A percentile compares a stretch with the other conserved stretches of the same genome.
Evolutionary conservation across 2,329 filamentous ascomycete species (phyloP).

Genomic region (Fusarium globosum): DNA sequence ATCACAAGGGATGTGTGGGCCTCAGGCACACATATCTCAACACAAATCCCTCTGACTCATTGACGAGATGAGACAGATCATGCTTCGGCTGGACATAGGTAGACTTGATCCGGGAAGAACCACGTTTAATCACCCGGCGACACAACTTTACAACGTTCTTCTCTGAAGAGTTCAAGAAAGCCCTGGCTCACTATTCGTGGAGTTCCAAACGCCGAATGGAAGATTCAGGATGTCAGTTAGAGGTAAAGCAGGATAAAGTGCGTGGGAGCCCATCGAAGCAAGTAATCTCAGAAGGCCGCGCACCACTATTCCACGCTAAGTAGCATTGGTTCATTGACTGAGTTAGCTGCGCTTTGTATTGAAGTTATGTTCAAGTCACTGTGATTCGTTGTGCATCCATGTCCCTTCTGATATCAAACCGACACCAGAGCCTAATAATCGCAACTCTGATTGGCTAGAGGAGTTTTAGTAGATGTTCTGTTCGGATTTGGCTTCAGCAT

Average conservation of each 20-base stretch:
- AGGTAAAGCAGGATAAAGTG: background rate
- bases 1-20: background rate
- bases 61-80: background rate
- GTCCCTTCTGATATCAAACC: background rate
- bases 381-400: background rate
- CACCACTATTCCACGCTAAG: background rate
- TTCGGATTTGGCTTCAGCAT: background rate
- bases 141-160: too few relatives aligned
- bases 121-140: accelerated
- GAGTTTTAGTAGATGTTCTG: background rate
- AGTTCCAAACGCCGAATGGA: background rate
- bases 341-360: background rate
- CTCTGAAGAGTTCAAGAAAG: too few relatives aligned
- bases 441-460: background rate
- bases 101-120: background rate
- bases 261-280: too few relatives aligned
- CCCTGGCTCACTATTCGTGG: background rate
- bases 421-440: too few relatives aligned
- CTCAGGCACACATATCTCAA: background rate
- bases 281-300: background rate
- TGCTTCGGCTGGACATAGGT: background rate
- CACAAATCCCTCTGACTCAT: background rate
- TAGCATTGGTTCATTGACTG: background rate
- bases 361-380: background rate
- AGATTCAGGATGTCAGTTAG: background rate